phyloP scores from a whole-genome alignment of 257 asterid genomes.

The Striga asiatica region DNA sequence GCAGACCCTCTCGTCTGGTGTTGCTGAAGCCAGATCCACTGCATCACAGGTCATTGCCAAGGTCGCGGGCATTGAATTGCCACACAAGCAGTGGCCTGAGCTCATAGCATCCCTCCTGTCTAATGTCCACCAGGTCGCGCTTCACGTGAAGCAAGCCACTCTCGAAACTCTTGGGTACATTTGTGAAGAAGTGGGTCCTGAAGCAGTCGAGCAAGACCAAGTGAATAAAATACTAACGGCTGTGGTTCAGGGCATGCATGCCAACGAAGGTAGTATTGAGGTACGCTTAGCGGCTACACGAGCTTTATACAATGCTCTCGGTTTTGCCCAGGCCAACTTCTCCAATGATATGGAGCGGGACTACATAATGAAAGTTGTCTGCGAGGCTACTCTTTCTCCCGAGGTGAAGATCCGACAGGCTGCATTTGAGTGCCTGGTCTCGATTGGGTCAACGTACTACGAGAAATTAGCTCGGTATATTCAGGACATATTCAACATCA shows the following conservation, averaged over 20 bases:
- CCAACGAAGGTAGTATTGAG: background rate
- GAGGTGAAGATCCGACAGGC: background rate
- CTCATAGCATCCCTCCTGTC: background rate
- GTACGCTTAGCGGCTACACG: background rate
- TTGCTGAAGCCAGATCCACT: background rate
- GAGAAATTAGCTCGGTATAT: background rate
- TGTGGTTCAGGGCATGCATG: background rate
- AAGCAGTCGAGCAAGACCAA: background rate
- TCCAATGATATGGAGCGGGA: background rate
- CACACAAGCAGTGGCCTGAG: background rate
- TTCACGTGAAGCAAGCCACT: background rate
- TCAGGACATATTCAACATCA: background rate
- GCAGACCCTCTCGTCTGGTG: background rate
- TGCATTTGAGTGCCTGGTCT: background rate
- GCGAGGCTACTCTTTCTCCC: background rate
- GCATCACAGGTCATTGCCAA: background rate
- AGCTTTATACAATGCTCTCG: background rate
- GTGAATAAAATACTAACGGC: background rate
- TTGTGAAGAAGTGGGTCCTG: background rate
- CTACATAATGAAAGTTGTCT: background rate
- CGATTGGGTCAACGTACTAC: background rate
- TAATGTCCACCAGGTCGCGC: background rate
- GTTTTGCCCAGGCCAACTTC: background rate
- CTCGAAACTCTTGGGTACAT: background rate
- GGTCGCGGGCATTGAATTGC: background rate